Evolutionary conservation across 2,329 filamentous ascomycete genomes (phyloP).

Genomic region (Diaporthe batatas): DNA sequence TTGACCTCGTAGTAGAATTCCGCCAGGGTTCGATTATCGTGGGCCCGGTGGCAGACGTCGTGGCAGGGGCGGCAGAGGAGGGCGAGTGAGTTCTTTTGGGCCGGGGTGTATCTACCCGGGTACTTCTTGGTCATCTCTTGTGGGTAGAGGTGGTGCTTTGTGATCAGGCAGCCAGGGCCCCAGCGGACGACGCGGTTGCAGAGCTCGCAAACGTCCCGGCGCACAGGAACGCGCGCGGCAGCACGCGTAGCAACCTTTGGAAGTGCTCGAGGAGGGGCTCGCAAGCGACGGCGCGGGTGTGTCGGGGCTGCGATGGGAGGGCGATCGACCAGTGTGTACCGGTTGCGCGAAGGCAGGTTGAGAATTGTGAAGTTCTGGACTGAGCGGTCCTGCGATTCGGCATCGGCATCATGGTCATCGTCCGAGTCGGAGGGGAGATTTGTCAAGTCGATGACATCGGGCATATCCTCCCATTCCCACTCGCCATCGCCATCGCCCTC

Average conservation of each 20-base stretch:
- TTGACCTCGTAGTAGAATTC: slow-evolving; percentile 13
- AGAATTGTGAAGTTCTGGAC: not conserved
- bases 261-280: not conserved
- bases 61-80: slow-evolving; percentile 30
- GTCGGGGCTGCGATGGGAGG: not conserved
- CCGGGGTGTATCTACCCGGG: not conserved
- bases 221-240: not conserved
- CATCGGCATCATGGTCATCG: not conserved
- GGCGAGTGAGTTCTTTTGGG: slow-evolving; percentile 1
- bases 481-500: not conserved
- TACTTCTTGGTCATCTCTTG: slow-evolving; percentile 17
- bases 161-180: slow-evolving; percentile 30
- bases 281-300: not conserved
- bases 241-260: not conserved
- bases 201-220: slow-evolving; percentile 24
- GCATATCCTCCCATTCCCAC: not conserved
- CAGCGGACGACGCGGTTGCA: slow-evolving; percentile 27
- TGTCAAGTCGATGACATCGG: slow-evolving; percentile 9
- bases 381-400: not conserved
- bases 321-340: not conserved
- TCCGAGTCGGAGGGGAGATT: not conserved
- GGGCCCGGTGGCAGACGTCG: slow-evolving; percentile 11
- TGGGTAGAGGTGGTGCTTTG: slow-evolving; percentile 33
- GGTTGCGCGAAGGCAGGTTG: slow-evolving; percentile 1
- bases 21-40: not conserved